Evolutionary conservation across 2,329 filamentous ascomycete genomes (phyloP).

Genomic region (Phialocephala sp.): DNA sequence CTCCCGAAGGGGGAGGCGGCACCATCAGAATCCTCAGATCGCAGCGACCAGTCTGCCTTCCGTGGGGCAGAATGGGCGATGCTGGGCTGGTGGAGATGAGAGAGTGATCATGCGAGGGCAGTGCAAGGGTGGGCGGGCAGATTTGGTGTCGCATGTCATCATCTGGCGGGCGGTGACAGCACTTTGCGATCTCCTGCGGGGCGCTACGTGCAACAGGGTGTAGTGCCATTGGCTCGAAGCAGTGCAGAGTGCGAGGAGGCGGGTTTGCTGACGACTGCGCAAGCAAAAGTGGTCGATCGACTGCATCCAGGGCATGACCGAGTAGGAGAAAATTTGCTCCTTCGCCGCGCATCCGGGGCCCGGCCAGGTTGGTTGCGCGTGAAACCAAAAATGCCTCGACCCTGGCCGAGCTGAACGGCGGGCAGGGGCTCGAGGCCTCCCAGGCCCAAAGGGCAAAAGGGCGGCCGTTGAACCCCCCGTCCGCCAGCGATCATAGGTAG

Average conservation of each 20-base stretch:
- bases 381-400: neutral
- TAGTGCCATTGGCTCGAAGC: constrained; percentile 1
- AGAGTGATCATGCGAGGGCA: neutral
- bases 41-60: neutral
- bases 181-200: neutral
- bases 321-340: constrained; percentile 1
- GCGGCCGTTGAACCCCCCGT: no score
- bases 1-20: neutral
- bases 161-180: neutral
- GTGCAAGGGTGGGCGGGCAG: neutral
- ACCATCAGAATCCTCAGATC: neutral
- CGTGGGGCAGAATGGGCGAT: neutral
- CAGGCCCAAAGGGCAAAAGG: neutral
- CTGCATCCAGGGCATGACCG: neutral
- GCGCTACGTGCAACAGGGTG: neutral
- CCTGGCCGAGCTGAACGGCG: neutral
- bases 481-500: no score
- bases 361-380: neutral
- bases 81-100: constrained; percentile 4
- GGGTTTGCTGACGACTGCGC: neutral
- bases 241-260: neutral
- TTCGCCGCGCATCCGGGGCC: neutral
- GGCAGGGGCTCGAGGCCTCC: neutral
- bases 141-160: neutral
- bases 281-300: constrained; percentile 6